A percentile compares a stretch with the other conserved stretches of the same genome.
phyloP scores from a whole-genome alignment of 2,329 filamentous ascomycete genomes.

The Cytospora piceae region DNA sequence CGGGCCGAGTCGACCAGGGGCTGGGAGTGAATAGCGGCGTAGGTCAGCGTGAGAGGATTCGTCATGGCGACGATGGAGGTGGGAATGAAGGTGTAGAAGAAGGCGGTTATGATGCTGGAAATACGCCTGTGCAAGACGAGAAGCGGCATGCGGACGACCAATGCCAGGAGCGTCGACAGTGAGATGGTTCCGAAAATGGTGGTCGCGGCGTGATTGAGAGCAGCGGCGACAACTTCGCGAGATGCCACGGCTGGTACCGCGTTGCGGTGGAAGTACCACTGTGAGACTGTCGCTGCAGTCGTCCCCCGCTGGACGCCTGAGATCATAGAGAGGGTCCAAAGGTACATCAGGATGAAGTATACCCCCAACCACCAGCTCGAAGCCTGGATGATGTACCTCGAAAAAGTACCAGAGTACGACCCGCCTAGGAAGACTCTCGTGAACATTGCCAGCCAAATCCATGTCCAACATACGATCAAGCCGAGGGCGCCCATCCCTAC shows the following conservation, averaged over 20 bases:
- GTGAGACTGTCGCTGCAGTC: slow-evolving; percentile 91
- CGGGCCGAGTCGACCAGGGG: slow-evolving; percentile 77
- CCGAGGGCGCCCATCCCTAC: slow-evolving; percentile 81
- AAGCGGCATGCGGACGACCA: slow-evolving; percentile 82
- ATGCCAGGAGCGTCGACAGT: slow-evolving; percentile 78
- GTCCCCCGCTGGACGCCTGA: slow-evolving; percentile 88
- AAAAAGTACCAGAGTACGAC: slow-evolving; percentile 67
- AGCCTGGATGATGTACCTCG: slow-evolving; percentile 76
- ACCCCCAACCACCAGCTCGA: slow-evolving; percentile 95
- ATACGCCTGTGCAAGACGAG: slow-evolving; percentile 78
- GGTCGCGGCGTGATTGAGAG: slow-evolving; percentile 77
- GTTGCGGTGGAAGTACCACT: slow-evolving; percentile 98
- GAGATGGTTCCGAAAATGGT: slow-evolving; percentile 93
- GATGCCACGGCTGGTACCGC: slow-evolving; percentile 77
- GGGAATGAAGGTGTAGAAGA: slow-evolving; percentile 74
- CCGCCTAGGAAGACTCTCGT: slow-evolving; percentile 94
- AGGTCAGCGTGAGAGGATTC: slow-evolving; percentile 89
- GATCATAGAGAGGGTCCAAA: slow-evolving; percentile 90
- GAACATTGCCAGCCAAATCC: slow-evolving; percentile 97
- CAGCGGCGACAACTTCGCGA: slow-evolving; percentile 79
- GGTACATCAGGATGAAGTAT: slow-evolving; percentile 90
- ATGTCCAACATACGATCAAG: slow-evolving; percentile 85
- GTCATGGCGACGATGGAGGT: slow-evolving; percentile 84
- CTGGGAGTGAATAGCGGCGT: slow-evolving; percentile 90
- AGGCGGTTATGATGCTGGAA: slow-evolving; percentile 64